Percentiles rank a stretch among this genome's conserved stretches.
phyloP scores from a whole-genome alignment of 1,284 basidiomycete species.

The Trametes sp. region DNA sequence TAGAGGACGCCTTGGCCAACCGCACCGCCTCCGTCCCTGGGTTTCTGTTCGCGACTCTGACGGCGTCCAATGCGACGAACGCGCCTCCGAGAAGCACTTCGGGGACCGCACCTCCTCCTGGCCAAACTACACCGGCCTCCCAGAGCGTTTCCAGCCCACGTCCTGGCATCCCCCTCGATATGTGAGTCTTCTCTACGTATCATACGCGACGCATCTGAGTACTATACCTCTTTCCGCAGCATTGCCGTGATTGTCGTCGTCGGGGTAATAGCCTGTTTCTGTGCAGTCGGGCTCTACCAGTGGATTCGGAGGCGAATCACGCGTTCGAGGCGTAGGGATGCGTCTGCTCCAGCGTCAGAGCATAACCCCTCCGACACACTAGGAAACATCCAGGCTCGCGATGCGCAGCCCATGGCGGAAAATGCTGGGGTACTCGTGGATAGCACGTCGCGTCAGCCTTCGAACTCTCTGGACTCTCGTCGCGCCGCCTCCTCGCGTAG shows the following conservation, averaged over 20 bases:
- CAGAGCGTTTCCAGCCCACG: not conserved
- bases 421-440: too few relatives aligned
- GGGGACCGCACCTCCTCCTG: not conserved
- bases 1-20: not conserved
- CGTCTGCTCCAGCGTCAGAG: too few relatives aligned
- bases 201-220: too few relatives aligned
- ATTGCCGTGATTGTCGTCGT: not conserved
- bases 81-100: not conserved
- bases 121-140: not conserved
- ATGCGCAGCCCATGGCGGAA: too few relatives aligned
- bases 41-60: constrained; percentile 70
- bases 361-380: too few relatives aligned
- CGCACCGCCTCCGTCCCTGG: constrained; percentile 53
- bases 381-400: too few relatives aligned
- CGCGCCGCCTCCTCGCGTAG: too few relatives aligned
- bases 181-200: not conserved
- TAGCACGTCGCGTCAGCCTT: too few relatives aligned
- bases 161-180: not conserved
- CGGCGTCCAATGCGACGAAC: constrained; percentile 62
- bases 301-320: too few relatives aligned
- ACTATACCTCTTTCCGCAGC: not conserved
- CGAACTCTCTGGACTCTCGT: too few relatives aligned
- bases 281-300: not conserved
- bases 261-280: not conserved
- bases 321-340: too few relatives aligned